phyloP scores from a whole-genome alignment of 129 eudicot genomes.

The Chrysanthemum seticuspe region DNA sequence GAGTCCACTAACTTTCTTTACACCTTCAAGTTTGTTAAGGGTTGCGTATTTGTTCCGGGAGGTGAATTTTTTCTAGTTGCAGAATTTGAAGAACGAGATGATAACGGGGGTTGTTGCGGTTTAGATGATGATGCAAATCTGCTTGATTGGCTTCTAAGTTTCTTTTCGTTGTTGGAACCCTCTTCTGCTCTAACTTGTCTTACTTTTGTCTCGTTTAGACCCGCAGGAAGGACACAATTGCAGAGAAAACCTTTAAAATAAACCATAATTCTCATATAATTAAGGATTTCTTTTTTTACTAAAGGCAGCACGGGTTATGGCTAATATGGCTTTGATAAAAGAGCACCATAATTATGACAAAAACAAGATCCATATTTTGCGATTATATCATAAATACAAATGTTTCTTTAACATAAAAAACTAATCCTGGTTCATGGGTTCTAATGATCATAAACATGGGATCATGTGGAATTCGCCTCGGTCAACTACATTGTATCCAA shows the following conservation, averaged over 20 bases:
- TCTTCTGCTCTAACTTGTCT: slow-evolving; percentile 62
- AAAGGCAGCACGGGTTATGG: slow-evolving; percentile 11
- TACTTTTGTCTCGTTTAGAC: slow-evolving; percentile 68
- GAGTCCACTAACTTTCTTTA: slow-evolving; percentile 22
- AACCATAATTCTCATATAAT: slow-evolving; percentile 11
- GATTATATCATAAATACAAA: slow-evolving; percentile 25
- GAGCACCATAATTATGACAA: slow-evolving; percentile 23
- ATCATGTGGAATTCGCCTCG: slow-evolving; percentile 37
- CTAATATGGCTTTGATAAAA: slow-evolving; percentile 22
- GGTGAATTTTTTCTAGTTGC: slow-evolving; percentile 27
- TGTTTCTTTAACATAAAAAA: slow-evolving; percentile 24
- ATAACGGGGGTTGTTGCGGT: slow-evolving; percentile 27
- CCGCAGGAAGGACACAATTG: slow-evolving; percentile 89
- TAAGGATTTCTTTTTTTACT: no score
- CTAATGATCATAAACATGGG: slow-evolving; percentile 34
- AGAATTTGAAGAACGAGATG: slow-evolving; percentile 42
- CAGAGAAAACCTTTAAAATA: slow-evolving; percentile 63
- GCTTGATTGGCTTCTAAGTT: slow-evolving; percentile 66
- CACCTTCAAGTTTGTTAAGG: slow-evolving; percentile 19
- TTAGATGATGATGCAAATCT: slow-evolving; percentile 55
- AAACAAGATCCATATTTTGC: slow-evolving; percentile 35
- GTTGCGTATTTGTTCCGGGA: not conserved
- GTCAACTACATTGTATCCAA: slow-evolving; percentile 25
- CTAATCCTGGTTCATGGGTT: slow-evolving; percentile 30
- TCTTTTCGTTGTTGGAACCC: slow-evolving; percentile 47